Conservation (phyloP, 768 basidiomycete species). For the Amanita brunnescens region DNA sequence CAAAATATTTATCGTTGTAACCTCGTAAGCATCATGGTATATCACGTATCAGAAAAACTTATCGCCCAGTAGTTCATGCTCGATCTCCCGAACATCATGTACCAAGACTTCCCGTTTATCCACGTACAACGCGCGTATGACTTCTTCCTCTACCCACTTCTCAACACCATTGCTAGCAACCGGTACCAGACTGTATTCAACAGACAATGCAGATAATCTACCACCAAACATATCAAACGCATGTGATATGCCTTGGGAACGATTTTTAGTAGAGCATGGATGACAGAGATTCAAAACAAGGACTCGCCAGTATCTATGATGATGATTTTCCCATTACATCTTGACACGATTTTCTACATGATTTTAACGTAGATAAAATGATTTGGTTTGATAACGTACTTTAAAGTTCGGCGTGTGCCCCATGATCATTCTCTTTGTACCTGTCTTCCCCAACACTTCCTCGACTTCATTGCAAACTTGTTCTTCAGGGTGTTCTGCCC, state of each 20-base stretch:
- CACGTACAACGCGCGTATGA: constrained; percentile 57
- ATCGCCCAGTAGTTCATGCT: constrained; percentile 28
- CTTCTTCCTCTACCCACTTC: constrained; percentile 53
- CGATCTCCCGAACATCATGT: constrained; percentile 36
- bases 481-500: constrained; percentile 70
- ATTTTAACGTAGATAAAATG: background rate
- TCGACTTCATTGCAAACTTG: constrained; percentile 66
- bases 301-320: constrained; percentile 88
- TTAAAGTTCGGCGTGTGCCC: constrained; percentile 92
- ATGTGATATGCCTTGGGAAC: constrained; percentile 72
- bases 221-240: constrained; percentile 99
- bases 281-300: too few species aligned
- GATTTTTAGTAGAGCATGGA: too few species aligned
- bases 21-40: too few species aligned
- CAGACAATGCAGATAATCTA: constrained; percentile 77
- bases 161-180: constrained; percentile 28
- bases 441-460: constrained; percentile 60
- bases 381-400: constrained; percentile 22
- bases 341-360: constrained; percentile 62
- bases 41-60: too few species aligned
- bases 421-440: constrained; percentile 87
- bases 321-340: constrained; percentile 88
- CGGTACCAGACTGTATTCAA: constrained; percentile 77
- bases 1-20: too few species aligned
- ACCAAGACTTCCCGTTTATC: constrained; percentile 44